phyloP scores from a whole-genome alignment of 108 stramenopile species.

The Seminavis robusta region DNA sequence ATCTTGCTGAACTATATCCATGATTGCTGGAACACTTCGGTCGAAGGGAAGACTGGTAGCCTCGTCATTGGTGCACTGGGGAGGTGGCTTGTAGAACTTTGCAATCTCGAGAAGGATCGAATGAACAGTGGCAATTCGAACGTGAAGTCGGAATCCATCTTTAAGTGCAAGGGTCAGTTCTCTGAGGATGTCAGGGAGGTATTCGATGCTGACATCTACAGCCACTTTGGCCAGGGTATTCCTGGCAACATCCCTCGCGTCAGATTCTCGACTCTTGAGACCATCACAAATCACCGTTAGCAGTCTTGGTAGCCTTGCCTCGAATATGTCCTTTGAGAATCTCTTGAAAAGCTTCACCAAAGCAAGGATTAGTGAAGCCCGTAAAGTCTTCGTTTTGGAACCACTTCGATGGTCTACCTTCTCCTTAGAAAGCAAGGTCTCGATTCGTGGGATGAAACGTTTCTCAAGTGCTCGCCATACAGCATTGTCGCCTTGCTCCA shows the following conservation, averaged over 20 bases:
- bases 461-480: constrained; percentile 76
- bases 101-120: constrained; percentile 71
- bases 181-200: constrained; percentile 72
- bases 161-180: constrained; percentile 78
- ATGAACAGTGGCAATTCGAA: constrained; percentile 78
- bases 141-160: constrained; percentile 92
- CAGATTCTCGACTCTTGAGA: constrained; percentile 80
- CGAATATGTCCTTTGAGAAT: constrained; percentile 67
- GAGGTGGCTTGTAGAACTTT: constrained; percentile 26
- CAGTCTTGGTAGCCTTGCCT: constrained; percentile 71
- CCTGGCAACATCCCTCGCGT: constrained; percentile 83
- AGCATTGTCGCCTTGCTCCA: constrained; percentile 12
- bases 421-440: constrained; percentile 71
- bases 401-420: constrained; percentile 70
- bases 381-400: constrained; percentile 57
- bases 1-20: constrained; percentile 86
- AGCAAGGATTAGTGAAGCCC: constrained; percentile 85
- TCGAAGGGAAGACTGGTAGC: constrained; percentile 40
- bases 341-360: constrained; percentile 88
- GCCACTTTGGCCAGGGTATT: constrained; percentile 84
- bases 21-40: constrained; percentile 64
- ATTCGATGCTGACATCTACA: constrained; percentile 61
- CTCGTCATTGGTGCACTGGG: background rate
- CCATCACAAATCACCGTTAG: constrained; percentile 83
- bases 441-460: constrained; percentile 76